A percentile compares a stretch with the other conserved stretches of the same genome.
These are phyloP conservation scores for Candida anglica DNA, from an alignment of 805 yeast genomes.

Conservation along the genomic window DNA sequence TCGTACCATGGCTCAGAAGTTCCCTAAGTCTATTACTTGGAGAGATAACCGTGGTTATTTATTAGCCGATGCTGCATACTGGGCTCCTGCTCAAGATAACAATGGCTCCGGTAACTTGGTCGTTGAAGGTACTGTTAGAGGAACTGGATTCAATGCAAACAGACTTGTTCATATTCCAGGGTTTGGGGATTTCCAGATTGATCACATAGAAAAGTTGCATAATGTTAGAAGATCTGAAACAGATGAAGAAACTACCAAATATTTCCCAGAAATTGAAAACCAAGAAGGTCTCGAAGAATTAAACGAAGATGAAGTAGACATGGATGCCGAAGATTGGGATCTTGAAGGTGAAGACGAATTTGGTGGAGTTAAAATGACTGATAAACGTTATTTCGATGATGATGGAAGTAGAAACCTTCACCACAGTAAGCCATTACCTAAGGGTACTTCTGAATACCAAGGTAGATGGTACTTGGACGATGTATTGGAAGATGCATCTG, in stretches of 20 bases:
- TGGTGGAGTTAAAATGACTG: constrained; percentile 54
- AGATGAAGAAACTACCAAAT: constrained; percentile 17
- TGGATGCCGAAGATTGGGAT: constrained; percentile 36
- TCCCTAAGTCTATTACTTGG: constrained; percentile 85
- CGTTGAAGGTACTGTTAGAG: constrained; percentile 84
- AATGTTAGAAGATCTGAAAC: constrained; percentile 9
- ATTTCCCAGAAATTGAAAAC: constrained; percentile 27
- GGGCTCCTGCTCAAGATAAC: constrained; percentile 26
- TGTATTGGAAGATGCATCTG: constrained; percentile 38
- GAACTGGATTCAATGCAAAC: constrained; percentile 75
- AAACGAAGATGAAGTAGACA: constrained; percentile 50
- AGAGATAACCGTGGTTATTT: constrained; percentile 89
- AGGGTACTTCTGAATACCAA: constrained; percentile 75
- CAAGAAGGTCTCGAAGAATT: constrained; percentile 61
- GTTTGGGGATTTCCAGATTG: constrained; percentile 81
- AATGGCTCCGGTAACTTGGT: constrained; percentile 48
- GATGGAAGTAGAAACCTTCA: constrained; percentile 15
- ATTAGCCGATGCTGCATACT: constrained; percentile 62
- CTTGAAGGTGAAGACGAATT: constrained; percentile 22
- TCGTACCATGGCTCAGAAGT: constrained; percentile 76
- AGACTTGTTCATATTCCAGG: constrained; percentile 84
- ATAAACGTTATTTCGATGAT: constrained; percentile 45
- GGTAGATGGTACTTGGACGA: constrained; percentile 71
- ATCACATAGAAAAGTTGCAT: constrained; percentile 52
- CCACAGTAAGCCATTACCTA: constrained; percentile 45